phyloP scores from a whole-genome alignment of 1,284 basidiomycete species.

The Anthracocystis walkeri region DNA sequence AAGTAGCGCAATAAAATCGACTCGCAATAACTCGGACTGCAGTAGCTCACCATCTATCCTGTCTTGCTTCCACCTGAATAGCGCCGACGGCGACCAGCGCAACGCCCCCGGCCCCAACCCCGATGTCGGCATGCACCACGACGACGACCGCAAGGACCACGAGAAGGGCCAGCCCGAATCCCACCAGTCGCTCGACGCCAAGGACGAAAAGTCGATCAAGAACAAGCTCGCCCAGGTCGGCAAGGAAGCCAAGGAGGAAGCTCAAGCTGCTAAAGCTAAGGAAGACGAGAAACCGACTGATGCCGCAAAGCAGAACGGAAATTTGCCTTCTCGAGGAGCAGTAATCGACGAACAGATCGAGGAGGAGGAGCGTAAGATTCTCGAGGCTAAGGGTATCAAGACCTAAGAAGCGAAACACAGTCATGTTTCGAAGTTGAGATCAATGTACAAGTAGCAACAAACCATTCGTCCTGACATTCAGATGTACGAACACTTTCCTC shows the following conservation, averaged over 20 bases:
- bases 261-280: constrained; percentile 48
- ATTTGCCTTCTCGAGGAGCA: constrained; percentile 76
- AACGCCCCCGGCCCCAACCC: constrained; percentile 54
- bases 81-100: constrained; percentile 58
- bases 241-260: constrained; percentile 58
- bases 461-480: neutral
- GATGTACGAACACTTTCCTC: neutral
- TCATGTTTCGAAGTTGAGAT: too few species aligned
- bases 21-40: neutral
- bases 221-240: constrained; percentile 64
- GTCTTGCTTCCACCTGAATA: neutral
- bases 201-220: constrained; percentile 65
- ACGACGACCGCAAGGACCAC: constrained; percentile 57
- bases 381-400: constrained; percentile 61
- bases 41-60: neutral
- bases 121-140: constrained; percentile 52
- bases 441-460: constrained; percentile 14
- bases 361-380: constrained; percentile 70
- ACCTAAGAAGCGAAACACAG: constrained; percentile 8
- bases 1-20: constrained; percentile 13
- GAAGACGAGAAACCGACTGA: constrained; percentile 48
- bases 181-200: constrained; percentile 58
- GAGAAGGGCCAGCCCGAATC: constrained; percentile 62
- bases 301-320: constrained; percentile 71
- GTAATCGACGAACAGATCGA: constrained; percentile 76